These are phyloP conservation scores for Pichia sporocuriosa DNA, from an alignment of 805 yeast species.

Conservation along the genomic window DNA sequence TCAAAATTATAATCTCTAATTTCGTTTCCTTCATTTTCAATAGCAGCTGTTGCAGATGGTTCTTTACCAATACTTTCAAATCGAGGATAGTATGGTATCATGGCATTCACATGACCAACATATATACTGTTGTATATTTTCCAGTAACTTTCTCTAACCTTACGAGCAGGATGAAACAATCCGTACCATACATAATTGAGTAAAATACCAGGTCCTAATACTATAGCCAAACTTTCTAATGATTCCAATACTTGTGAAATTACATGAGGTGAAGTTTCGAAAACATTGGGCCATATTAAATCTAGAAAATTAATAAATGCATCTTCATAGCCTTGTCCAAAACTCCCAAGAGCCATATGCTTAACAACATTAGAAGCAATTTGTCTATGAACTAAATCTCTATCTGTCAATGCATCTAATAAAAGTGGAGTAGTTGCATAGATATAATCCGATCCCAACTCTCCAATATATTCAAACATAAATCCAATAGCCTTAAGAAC, in stretches of 20 bases:
- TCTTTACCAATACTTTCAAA: constrained; percentile 30
- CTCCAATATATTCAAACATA: constrained; percentile 86
- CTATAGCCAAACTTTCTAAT: constrained; percentile 61
- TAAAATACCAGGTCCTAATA: constrained; percentile 69
- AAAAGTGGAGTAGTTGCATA: constrained; percentile 72
- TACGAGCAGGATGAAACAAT: constrained; percentile 85
- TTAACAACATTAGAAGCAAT: constrained; percentile 85
- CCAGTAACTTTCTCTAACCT: constrained; percentile 85
- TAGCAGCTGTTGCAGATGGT: too few relatives aligned
- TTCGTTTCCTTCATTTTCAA: background rate
- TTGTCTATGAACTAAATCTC: constrained; percentile 91
- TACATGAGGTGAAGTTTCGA: constrained; percentile 94
- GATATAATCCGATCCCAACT: constrained; percentile 71
- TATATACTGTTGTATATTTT: constrained; percentile 70
- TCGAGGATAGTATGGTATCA: constrained; percentile 79
- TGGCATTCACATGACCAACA: constrained; percentile 61
- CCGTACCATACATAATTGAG: constrained; percentile 82
- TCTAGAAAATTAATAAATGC: constrained; percentile 80
- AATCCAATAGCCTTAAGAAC: constrained; percentile 85
- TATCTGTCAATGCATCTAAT: constrained; percentile 84
- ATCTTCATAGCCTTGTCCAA: constrained; percentile 71
- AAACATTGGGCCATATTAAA: constrained; percentile 78
- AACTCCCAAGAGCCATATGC: constrained; percentile 73
- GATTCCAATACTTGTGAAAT: constrained; percentile 76
- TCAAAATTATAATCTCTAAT: constrained; percentile 13